Evolutionary conservation across 768 basidiomycete species (phyloP).

Genomic region (Cytidiella melzeri): DNA sequence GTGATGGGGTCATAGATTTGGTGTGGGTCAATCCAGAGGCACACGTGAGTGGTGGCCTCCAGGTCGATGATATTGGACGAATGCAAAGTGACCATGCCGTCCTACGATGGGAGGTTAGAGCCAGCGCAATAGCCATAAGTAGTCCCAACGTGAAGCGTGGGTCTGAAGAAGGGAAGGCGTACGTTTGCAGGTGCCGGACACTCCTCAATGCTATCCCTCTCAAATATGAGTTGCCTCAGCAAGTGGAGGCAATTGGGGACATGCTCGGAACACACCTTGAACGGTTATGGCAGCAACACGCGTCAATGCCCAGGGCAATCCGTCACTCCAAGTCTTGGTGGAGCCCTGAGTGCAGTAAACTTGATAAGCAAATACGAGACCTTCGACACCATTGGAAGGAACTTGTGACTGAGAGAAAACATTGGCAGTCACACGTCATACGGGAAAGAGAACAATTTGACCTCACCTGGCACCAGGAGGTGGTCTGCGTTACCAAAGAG

Average conservation of each 20-base stretch:
- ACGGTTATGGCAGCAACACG: background rate
- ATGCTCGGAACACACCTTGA: background rate
- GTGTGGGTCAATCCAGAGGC: conserved; percentile 1
- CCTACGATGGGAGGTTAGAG: background rate
- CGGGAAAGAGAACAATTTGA: background rate
- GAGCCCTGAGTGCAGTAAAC: too few species aligned
- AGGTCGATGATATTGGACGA: background rate
- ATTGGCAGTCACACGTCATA: background rate
- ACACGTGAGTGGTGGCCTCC: background rate
- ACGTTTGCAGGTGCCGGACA: background rate
- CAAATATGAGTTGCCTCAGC: too few species aligned
- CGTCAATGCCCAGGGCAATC: background rate
- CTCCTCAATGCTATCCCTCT: too few species aligned
- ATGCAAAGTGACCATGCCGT: too few species aligned
- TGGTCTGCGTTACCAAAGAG: background rate
- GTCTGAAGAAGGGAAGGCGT: background rate
- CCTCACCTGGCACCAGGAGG: background rate
- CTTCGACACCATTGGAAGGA: background rate
- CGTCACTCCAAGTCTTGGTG: too few species aligned
- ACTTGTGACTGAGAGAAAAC: background rate
- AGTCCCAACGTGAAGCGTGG: conserved; percentile 1
- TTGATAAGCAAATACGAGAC: too few species aligned
- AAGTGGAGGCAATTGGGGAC: background rate
- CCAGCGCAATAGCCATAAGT: background rate
- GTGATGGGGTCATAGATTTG: conserved; percentile 4